Evolutionary conservation across 2,329 filamentous ascomycete genomes (phyloP).

Genomic region (Acrocalymma vagum): DNA sequence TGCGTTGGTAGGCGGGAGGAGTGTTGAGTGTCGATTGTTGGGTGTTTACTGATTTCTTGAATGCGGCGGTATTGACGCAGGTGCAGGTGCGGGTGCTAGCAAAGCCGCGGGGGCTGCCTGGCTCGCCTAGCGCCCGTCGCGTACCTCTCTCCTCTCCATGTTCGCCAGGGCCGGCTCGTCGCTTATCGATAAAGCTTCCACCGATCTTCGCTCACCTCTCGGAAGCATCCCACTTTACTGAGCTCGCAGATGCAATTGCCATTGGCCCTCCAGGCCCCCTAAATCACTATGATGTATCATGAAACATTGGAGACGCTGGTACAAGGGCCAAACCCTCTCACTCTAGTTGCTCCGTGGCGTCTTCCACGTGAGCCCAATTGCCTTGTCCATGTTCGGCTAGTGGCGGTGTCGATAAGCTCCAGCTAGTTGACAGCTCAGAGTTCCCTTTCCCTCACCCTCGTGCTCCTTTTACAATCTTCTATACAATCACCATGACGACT

Average conservation of each 20-base stretch:
- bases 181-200: constrained; percentile 33
- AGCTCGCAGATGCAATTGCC: neutral
- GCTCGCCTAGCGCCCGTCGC: constrained; percentile 3
- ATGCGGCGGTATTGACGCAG: constrained; percentile 19
- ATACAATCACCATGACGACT: constrained; percentile 46
- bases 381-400: constrained; percentile 28
- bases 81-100: constrained; percentile 18
- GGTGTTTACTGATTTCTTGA: constrained; percentile 15
- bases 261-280: too few species aligned
- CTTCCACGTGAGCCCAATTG: constrained; percentile 30
- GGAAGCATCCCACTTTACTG: neutral
- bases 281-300: too few species aligned
- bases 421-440: constrained; percentile 26
- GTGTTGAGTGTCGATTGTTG: constrained; percentile 10
- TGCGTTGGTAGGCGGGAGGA: constrained; percentile 5
- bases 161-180: constrained; percentile 13
- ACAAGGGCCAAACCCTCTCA: neutral
- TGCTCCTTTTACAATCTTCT: constrained; percentile 5
- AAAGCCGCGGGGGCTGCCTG: constrained; percentile 13
- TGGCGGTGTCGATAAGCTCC: constrained; percentile 35
- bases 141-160: neutral
- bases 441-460: constrained; percentile 13
- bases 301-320: too few species aligned
- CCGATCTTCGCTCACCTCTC: neutral
- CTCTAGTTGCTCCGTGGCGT: constrained; percentile 13